Evolutionary conservation across 257 asterid genomes (phyloP).

Genomic region (Linderniella brevidens): DNA sequence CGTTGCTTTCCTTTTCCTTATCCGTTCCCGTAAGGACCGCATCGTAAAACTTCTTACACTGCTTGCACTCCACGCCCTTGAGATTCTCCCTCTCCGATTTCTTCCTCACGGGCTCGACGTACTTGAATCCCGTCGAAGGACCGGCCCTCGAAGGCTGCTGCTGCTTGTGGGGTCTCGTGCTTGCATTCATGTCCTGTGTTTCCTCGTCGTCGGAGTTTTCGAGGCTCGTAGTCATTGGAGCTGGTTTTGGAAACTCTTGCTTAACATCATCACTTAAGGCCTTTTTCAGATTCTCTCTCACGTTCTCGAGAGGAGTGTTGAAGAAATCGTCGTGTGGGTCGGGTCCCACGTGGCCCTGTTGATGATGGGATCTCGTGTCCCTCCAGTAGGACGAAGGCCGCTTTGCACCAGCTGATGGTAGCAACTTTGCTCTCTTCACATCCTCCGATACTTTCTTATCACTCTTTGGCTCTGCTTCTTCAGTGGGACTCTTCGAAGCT

Average conservation of each 20-base stretch:
- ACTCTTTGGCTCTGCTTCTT: constrained; percentile 17
- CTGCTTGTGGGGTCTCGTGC: constrained; percentile 21
- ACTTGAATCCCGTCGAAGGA: constrained; percentile 44
- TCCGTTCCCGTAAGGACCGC: constrained; percentile 54
- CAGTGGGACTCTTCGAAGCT: constrained; percentile 15
- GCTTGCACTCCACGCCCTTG: constrained; percentile 88
- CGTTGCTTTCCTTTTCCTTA: constrained; percentile 17
- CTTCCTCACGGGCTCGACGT: constrained; percentile 73
- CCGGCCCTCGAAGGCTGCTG: constrained; percentile 25
- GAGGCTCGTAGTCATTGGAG: constrained; percentile 13
- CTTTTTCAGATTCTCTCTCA: constrained; percentile 31
- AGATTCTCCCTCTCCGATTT: constrained; percentile 64
- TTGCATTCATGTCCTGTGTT: constrained; percentile 48
- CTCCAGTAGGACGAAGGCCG: constrained; percentile 82
- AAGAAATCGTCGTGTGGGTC: constrained; percentile 88
- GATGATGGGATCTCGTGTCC: constrained; percentile 83
- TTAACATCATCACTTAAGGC: constrained; percentile 11
- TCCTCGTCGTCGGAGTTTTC: constrained; percentile 46
- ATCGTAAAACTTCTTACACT: constrained; percentile 87
- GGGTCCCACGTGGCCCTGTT: constrained; percentile 65
- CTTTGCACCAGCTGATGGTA: constrained; percentile 57
- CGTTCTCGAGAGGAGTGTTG: constrained; percentile 72
- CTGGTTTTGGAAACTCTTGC: constrained; percentile 15
- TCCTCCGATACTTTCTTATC: constrained; percentile 7
- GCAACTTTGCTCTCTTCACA: constrained; percentile 22